Evolutionary conservation across 2,329 filamentous ascomycete genomes (phyloP), one percentile per base, ranked within the genome.

Genomic region (Pseudogymnoascus sp.): DNA sequence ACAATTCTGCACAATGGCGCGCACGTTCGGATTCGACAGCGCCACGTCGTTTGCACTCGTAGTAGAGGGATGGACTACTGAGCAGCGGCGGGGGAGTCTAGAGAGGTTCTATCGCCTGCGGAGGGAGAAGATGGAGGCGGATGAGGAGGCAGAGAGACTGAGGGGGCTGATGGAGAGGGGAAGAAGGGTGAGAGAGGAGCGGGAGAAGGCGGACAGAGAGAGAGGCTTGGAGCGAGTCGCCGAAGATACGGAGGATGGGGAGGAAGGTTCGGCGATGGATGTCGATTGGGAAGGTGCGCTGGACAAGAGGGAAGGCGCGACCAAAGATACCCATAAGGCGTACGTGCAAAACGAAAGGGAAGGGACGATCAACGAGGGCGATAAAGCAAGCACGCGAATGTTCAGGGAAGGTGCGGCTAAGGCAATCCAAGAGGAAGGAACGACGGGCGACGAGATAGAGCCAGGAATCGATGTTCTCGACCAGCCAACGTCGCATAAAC

Each of bases 1-100:
- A 16, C 92, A 97, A 70, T 96, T 99, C 70, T 96, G 92, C 75
- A 89, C 87, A 25, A 96, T 97, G 90, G 91, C 92, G 1, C 82
- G 80, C 69, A 84, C 84, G 62, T 90, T 91, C 73, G 91, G 90
- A 0, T 96, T 91, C 72, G 78, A 81, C 1, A 87, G 84, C 72
- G 86, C 88, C 1, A 89, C 86, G 0, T 89, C 94, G 65, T 97
- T 97, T 80, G 94, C 92, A 3, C 78, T 97, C 38, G 85, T 92
- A 12, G 92, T 97, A 2, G 94, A 97, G 75, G 84, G 86, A 12
- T 95, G 92, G 90, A 95, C 90, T 53, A 90, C 93, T 73, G 90
- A 89, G 70, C 82, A 94, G 76, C 78, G 93, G 70, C 82, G 89
- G 65, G 86, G 88, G 67, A 92, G 85, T 74, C 77, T 97, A 25